Evolutionary conservation across 106 monocot genomes (phyloP), one percentile per base, ranked within the genome.

Genomic region (Acorus gramineus): DNA sequence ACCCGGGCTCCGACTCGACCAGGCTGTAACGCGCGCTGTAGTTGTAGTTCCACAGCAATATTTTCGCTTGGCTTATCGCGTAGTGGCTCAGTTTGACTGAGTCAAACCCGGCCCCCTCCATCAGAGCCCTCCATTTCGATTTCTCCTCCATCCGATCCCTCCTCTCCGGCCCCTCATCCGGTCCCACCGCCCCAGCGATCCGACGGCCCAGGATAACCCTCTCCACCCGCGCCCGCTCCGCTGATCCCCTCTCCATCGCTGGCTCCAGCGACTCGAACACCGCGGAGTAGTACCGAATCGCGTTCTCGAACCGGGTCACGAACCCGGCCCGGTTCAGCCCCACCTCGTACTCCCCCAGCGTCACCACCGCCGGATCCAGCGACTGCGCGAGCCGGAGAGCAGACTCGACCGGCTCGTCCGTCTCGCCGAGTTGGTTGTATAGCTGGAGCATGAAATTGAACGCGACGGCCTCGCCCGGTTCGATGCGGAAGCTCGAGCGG

Each of bases 391-490:
- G 11, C 45, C 74, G 77, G 71, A 96, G 71, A 0, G 74, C 53
- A 2, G 67, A 45, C 12, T 73, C 73, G 9, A 87, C 81, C 0
- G 72, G 7, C 11, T 73, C 74, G 46, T 57, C 13, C 4, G 70
- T 52, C 52, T 87, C 82, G 42, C 65, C 84, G 28, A 95, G 84
- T 7, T 80, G 66, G 49, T 69, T 69, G 82, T 81, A 61, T 4
- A 96, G 87, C 69, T 87, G 87, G 14, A 96, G 87, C 90, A 87
- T 90, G 85, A 96, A 91, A 73, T 96, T 96, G 4, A 96, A 80
- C 6, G 83, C 82, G 7, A 91, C 70, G 7, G 80, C 49, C 73
- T 96, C 96, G 56, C 69, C 90, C 64, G 78, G 74, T 8, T 76
- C 82, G 46, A 90, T 49, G 0, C 65, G 73, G 77, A 96, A 81